Conservation (phyloP, 305 asterid genomes). For the Plantago coronopus region DNA sequence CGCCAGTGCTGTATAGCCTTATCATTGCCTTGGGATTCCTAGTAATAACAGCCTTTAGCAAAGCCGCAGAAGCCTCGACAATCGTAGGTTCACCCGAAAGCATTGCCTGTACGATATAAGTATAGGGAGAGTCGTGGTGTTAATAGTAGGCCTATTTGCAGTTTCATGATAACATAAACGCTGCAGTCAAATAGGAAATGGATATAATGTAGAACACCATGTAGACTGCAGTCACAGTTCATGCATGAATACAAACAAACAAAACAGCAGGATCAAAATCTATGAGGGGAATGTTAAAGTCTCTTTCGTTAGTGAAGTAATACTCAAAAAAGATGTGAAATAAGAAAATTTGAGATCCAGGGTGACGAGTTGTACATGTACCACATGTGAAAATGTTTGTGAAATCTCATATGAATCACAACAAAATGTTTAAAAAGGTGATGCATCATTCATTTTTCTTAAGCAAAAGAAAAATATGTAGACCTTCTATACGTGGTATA, state of each 20-base stretch:
- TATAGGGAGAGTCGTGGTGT: slow-evolving; percentile 11
- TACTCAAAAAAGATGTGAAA: too few relatives aligned
- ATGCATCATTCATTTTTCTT: slow-evolving; percentile 1
- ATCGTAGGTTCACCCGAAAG: slow-evolving; percentile 94
- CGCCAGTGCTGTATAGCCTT: slow-evolving; percentile 85
- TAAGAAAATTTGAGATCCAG: slow-evolving; percentile 3
- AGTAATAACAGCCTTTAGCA: slow-evolving; percentile 87
- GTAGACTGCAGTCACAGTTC: slow-evolving; percentile 10
- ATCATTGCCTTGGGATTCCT: slow-evolving; percentile 99
- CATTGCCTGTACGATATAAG: slow-evolving; percentile 64
- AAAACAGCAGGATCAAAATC: slow-evolving; percentile 13
- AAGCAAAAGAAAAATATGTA: not conserved
- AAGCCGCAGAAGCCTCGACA: slow-evolving; percentile 92
- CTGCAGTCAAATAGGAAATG: not conserved
- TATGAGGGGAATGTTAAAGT: not conserved
- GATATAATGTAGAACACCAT: slow-evolving; percentile 4
- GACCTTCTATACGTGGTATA: not conserved
- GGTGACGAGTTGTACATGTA: not conserved
- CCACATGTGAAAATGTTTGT: not conserved
- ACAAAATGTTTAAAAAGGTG: not conserved
- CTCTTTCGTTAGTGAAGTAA: not conserved
- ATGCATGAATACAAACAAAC: too few relatives aligned
- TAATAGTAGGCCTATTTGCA: not conserved
- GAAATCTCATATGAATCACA: not conserved
- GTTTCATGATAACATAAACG: slow-evolving; percentile 4